Evolutionary conservation across 2,329 filamentous ascomycete species (phyloP), one percentile per base, ranked within the genome.

Genomic region (Diaporthe ampelina): DNA sequence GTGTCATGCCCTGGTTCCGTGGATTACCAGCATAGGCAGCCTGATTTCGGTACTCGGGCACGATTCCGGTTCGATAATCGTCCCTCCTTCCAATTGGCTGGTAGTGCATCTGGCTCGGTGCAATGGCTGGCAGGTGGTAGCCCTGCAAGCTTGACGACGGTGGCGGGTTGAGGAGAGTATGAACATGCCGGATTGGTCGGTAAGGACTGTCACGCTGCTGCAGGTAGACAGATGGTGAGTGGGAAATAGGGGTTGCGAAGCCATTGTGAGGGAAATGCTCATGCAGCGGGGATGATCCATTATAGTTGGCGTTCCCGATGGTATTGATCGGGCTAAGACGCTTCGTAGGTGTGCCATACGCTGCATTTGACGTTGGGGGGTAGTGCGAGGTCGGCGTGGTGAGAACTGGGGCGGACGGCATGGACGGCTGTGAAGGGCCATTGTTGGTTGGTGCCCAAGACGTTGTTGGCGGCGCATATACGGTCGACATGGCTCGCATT

Each of bases 161-260:
- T 9, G 95, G 94, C 43, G 95, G 95, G 74, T 97, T 95, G 40
- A 98, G 88, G n/a, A 98, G 89, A 0, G 95, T 97, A 78, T 97
- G 95, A 74, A 98, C 94, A 75, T 94, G 91, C 70, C 95, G 93
- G 52, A 98, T 93, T 1, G 96, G 96, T 77, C 95, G 94, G 84
- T 98, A 98, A 4, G 97, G 97, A 72, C 96, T 98, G 76, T 94
- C 92, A 73, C 97, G 91, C 81, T 98, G 94, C 80, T 94, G 93
- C 50, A 98, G 87, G 83, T 97, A 97, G 79, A 94, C 91, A 15
- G 94, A 95, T 0, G 96, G 96, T 43, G 97, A 98, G 77, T 97
- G 90, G 43, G 94, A 93, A 58, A 91, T 90, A 8, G 93, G 92
- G 11, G 91, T 90, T 70, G 91, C 89, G 15, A 88, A 85, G 15